These are phyloP conservation scores for Paragyromitra xinjiangensis DNA, from an alignment of 495 filamentous ascomycete genomes.

Conservation along the genomic window DNA sequence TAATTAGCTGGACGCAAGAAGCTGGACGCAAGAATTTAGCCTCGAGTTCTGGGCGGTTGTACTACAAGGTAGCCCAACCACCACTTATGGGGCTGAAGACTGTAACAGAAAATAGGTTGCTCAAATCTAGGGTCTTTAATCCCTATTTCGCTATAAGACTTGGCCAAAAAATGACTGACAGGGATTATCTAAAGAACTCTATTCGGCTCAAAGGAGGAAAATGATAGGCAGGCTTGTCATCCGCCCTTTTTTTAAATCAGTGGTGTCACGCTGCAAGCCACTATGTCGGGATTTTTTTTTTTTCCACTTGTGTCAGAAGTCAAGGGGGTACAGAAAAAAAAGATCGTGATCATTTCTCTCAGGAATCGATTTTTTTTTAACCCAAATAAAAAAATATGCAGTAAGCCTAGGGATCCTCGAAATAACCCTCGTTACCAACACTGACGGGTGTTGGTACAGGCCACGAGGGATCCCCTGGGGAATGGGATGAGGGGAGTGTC, in stretches of 20 bases:
- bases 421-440: conserved; percentile 36
- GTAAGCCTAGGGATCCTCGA: conserved; percentile 3
- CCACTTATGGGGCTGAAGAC: conserved; percentile 38
- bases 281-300: conserved; percentile 23
- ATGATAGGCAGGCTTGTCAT: conserved; percentile 4
- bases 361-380: conserved; percentile 5
- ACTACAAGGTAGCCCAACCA: conserved; percentile 24
- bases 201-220: conserved; percentile 33
- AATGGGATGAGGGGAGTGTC: conserved; percentile 41
- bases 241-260: not conserved
- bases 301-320: conserved; percentile 16
- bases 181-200: not conserved
- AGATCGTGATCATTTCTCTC: conserved; percentile 30
- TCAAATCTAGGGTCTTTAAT: not conserved
- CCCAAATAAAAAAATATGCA: conserved; percentile 33
- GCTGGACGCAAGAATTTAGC: conserved; percentile 49
- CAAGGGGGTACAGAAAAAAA: not conserved
- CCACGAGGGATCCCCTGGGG: conserved; percentile 36
- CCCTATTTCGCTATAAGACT: not conserved
- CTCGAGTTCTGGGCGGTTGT: conserved; percentile 40
- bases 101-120: conserved; percentile 17
- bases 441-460: conserved; percentile 20
- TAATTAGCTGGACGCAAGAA: conserved; percentile 44
- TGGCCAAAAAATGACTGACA: not conserved
- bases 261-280: conserved; percentile 30